Evolutionary conservation across 345 rosid species (phyloP).

Genomic region (Brassica nigra): DNA sequence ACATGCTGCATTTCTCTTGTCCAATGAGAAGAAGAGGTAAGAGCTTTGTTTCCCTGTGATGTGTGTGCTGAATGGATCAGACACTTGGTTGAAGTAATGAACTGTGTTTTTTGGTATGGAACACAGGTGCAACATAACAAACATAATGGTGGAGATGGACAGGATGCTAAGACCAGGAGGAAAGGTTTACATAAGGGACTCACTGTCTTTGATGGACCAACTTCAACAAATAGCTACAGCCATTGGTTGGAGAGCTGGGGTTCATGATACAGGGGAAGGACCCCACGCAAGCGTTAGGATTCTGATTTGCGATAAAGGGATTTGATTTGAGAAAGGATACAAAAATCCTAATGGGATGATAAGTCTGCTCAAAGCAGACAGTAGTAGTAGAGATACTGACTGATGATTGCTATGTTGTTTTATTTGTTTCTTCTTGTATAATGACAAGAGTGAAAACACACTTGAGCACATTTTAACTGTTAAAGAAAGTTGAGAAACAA

Average conservation of each 20-base stretch:
- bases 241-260: conserved; percentile 52
- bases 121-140: conserved; percentile 54
- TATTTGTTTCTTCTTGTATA: conserved; percentile 32
- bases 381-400: conserved; percentile 1
- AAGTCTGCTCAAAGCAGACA: conserved; percentile 33
- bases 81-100: not conserved
- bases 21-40: conserved; percentile 60
- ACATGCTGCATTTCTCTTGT: conserved; percentile 66
- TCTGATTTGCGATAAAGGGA: conserved; percentile 58
- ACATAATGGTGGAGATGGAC: conserved; percentile 67
- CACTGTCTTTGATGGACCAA: conserved; percentile 50
- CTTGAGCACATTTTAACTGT: conserved; percentile 1
- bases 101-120: conserved; percentile 11
- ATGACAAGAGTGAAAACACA: not conserved
- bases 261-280: conserved; percentile 60
- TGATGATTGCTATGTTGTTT: conserved; percentile 17
- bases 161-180: conserved; percentile 64
- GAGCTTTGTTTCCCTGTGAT: conserved; percentile 12
- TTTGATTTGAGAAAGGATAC: conserved; percentile 15
- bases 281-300: conserved; percentile 67
- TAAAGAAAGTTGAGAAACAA: not conserved
- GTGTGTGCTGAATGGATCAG: not conserved
- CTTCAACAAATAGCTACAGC: conserved; percentile 53
- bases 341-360: conserved; percentile 11
- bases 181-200: conserved; percentile 55